These are phyloP conservation scores for Sporothrix inflata DNA, from an alignment of 2,329 filamentous ascomycete species.

Conservation along the genomic window DNA sequence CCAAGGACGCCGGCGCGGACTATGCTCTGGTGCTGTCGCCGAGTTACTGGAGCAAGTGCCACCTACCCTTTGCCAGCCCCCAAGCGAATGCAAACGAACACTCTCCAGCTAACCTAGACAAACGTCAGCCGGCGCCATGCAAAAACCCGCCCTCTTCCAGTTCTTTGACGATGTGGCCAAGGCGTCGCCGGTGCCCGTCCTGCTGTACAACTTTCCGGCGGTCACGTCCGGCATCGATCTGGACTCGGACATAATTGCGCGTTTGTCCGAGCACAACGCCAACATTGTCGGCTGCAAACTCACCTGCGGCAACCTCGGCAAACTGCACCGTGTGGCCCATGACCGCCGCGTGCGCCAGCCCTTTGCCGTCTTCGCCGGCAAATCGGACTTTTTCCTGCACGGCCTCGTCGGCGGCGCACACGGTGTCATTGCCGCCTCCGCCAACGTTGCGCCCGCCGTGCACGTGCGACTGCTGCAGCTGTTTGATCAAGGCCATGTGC, in stretches of 20 bases:
- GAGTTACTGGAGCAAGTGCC: constrained; percentile 61
- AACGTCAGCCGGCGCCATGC: constrained; percentile 56
- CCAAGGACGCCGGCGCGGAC: constrained; percentile 64
- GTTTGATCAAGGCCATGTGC: constrained; percentile 9
- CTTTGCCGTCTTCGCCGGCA: constrained; percentile 45
- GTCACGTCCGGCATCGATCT: constrained; percentile 57
- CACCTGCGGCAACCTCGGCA: constrained; percentile 62
- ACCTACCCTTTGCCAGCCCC: no score
- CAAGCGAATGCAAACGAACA: no score
- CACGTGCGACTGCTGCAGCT: constrained; percentile 18
- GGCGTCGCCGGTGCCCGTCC: constrained; percentile 52
- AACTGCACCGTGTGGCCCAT: constrained; percentile 50
- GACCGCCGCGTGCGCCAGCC: neutral
- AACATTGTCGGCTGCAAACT: constrained; percentile 60
- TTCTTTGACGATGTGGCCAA: constrained; percentile 64
- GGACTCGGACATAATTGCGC: constrained; percentile 53
- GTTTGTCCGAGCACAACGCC: constrained; percentile 51
- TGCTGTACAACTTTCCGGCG: constrained; percentile 61
- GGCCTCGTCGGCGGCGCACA: constrained; percentile 46
- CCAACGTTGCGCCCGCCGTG: constrained; percentile 40
- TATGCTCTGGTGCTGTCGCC: constrained; percentile 70
- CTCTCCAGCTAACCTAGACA: no score
- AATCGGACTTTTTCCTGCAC: constrained; percentile 49
- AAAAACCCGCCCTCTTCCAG: constrained; percentile 54
- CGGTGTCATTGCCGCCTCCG: constrained; percentile 47